Conservation (phyloP, 108 stramenopile genomes). For the Cyclotella sp. region DNA sequence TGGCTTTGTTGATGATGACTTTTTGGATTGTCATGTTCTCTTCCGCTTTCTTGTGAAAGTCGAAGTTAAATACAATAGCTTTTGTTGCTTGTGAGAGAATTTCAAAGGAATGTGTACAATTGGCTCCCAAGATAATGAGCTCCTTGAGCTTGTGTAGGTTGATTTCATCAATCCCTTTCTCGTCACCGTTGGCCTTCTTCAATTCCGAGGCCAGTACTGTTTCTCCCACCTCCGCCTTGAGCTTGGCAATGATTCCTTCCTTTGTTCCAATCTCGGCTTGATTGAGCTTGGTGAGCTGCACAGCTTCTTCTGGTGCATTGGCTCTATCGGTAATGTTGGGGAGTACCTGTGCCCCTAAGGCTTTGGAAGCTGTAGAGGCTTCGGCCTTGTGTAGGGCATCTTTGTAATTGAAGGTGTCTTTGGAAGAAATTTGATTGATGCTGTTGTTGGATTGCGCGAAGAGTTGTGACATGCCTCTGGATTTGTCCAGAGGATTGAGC, state of each 20-base stretch:
- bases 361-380: background rate
- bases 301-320: background rate
- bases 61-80: background rate
- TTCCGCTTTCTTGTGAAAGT: background rate
- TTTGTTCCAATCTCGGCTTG: background rate
- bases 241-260: background rate
- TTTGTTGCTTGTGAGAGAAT: background rate
- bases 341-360: background rate
- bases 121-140: background rate
- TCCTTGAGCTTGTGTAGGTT: background rate
- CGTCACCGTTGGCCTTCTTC: background rate
- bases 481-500: background rate
- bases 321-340: background rate
- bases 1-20: background rate
- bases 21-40: conserved; percentile 3
- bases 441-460: background rate
- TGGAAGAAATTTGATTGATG: background rate
- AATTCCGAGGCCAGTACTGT: background rate
- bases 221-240: background rate
- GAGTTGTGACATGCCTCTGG: background rate
- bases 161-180: conserved; percentile 8
- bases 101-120: background rate
- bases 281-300: background rate
- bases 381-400: background rate
- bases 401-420: background rate